Evolutionary conservation across 495 filamentous ascomycete genomes (phyloP), one percentile per base, ranked within the genome.

Genomic region (Lindgomyces ingoldianus): DNA sequence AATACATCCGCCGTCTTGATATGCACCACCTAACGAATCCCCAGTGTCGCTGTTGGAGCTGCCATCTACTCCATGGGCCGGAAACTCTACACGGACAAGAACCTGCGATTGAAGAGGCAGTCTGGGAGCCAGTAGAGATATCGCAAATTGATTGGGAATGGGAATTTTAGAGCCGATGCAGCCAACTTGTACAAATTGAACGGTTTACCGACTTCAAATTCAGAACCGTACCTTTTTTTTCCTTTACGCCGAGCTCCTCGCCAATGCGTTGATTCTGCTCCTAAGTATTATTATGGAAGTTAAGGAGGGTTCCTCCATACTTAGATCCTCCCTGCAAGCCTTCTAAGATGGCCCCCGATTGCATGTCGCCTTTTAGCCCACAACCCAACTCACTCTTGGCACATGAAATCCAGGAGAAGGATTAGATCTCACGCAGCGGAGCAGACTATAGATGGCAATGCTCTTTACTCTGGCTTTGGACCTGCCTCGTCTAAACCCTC

Each of bases 401-500:
- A n/a, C n/a, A n/a, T n/a, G n/a, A n/a, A n/a, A n/a, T n/a, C n/a
- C n/a, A n/a, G n/a, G n/a, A n/a, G n/a, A n/a, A n/a, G n/a, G n/a
- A n/a, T n/a, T n/a, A n/a, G n/a, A n/a, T n/a, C n/a, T n/a, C n/a
- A n/a, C n/a, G n/a, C n/a, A n/a, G n/a, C n/a, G n/a, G n/a, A n/a
- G 29, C n/a, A 22, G 19, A 12, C 19, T 18, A 16, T 3, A 21
- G 29, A 33, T 45, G 56, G n/a, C n/a, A n/a, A 57, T 18, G 51
- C 10, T 16, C 16, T 22, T 63, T 55, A 68, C 36, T 21, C 61
- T 30, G 85, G 89, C 73, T 91, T 91, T 18, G 94, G 94, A 29
- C 94, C 94, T 49, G 94, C 94, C 70, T 96, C 89, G 75, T 96
- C 94, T 52, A 96, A 80, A 42, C 91, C 90, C 74, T 97, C 92